Evolutionary conservation across 495 filamentous ascomycete genomes (phyloP), one percentile per base, ranked within the genome.

Genomic region (Aspergillus heteromorphus): DNA sequence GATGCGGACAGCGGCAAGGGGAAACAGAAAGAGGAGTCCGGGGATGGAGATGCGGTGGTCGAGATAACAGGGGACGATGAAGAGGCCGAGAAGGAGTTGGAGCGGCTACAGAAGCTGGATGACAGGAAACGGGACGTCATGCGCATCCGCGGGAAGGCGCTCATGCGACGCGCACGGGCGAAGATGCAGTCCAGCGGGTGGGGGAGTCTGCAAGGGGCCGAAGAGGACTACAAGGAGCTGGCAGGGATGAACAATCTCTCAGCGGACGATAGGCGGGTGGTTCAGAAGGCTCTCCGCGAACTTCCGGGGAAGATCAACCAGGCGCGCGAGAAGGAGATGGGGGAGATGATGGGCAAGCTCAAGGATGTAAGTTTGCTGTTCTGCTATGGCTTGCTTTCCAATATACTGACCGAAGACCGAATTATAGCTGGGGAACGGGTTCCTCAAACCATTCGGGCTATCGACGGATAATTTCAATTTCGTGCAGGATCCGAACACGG

Each of bases 311-410:
- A 76, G 56, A 82, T 90, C 38, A 87, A 90, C 41, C 77, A 79
- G 30, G 91, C 91, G 2, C 85, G 86, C 68, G 85, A 93, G 61
- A 85, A 78, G 62, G 93, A 98, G 70, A 90, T 91, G 79, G 83
- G 77, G 6, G 92, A 98, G 69, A 96, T 97, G 88, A 91, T 96
- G 88, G 88, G 85, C 20, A 97, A 97, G 72, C 70, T 98, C 70
- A 97, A 95, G 70, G 84, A 88, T 62, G 84, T 87, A 52, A 75
- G 83, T 80, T 80, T 20, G 27, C 0, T 25, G 11, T 47, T 19
- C 17, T 10, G 14, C 6, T 18, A 19, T 6, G 2, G 25, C 7
- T 40, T 36, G 6, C 2, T 16, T 23, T 14, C 11, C 1, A n/a
- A 36, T 1, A 51, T 47, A 27, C 56, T 66, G 18, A 59, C 49